A percentile compares a stretch with the other conserved stretches of the same genome.
Evolutionary conservation across 495 filamentous ascomycete genomes (phyloP).

Genomic region (Talaromyces wortmannii): DNA sequence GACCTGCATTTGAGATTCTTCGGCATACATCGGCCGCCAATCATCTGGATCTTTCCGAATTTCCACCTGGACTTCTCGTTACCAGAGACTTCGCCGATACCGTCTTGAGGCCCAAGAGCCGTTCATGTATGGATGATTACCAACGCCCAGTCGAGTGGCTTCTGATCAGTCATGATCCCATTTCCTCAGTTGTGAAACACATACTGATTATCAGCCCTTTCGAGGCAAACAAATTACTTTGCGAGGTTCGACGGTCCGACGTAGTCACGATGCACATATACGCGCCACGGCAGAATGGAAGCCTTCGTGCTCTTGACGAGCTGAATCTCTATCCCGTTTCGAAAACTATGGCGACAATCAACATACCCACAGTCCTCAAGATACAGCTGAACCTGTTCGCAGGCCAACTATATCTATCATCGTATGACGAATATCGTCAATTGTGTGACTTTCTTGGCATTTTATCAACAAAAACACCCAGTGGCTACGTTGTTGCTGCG

Average conservation of each 20-base stretch:
- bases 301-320: constrained; percentile 38
- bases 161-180: constrained; percentile 21
- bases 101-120: constrained; percentile 13
- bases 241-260: constrained; percentile 19
- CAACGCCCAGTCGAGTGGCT: constrained; percentile 56
- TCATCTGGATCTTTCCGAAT: constrained; percentile 21
- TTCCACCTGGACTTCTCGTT: constrained; percentile 37
- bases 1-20: constrained; percentile 41
- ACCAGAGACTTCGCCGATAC: constrained; percentile 52
- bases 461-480: constrained; percentile 20
- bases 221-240: constrained; percentile 51
- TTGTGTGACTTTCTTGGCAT: constrained; percentile 1
- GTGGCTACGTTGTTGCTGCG: constrained; percentile 34
- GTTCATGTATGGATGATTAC: constrained; percentile 33
- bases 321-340: constrained; percentile 29
- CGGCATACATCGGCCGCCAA: constrained; percentile 26
- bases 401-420: constrained; percentile 55
- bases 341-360: background rate
- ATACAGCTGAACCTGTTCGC: constrained; percentile 58
- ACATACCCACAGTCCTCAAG: constrained; percentile 8
- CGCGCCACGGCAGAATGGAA: constrained; percentile 41
- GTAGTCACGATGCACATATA: constrained; percentile 50
- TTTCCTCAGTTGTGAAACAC: constrained; percentile 5
- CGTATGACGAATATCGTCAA: constrained; percentile 45
- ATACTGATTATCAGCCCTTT: constrained; percentile 56